A percentile compares a stretch with the other conserved stretches of the same genome.
Conservation (phyloP, 1,284 basidiomycete species). For the Melampsora americana region DNA sequence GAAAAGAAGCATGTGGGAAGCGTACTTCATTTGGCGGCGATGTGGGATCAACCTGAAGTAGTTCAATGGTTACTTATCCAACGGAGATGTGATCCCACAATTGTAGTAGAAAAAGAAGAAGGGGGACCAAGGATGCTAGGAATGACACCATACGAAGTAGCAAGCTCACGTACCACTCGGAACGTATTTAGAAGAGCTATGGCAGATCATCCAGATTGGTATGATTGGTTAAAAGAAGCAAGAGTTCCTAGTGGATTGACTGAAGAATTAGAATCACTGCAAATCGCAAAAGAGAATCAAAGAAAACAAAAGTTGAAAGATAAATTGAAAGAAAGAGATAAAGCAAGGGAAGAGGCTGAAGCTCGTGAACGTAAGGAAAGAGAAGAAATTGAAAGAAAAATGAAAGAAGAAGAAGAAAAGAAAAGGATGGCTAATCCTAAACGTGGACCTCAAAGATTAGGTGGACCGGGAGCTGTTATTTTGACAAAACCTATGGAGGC, state of each 20-base stretch:
- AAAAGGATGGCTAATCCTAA: not conserved
- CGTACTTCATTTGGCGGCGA: slow-evolving; percentile 73
- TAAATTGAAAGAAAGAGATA: slow-evolving; percentile 28
- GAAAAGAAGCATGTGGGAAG: slow-evolving; percentile 58
- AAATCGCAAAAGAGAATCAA: slow-evolving; percentile 15
- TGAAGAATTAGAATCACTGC: slow-evolving; percentile 70
- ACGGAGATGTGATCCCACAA: slow-evolving; percentile 75
- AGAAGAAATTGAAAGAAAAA: not conserved
- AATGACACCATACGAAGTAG: slow-evolving; percentile 81
- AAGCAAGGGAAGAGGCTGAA: not conserved
- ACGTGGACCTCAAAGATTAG: slow-evolving; percentile 7
- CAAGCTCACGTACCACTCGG: slow-evolving; percentile 67
- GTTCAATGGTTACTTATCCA: slow-evolving; percentile 76
- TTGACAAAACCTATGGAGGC: not conserved
- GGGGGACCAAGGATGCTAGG: slow-evolving; percentile 31
- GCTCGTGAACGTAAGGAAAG: not conserved
- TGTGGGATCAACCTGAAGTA: slow-evolving; percentile 72
- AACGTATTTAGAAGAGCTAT: slow-evolving; percentile 85
- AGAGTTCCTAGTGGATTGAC: slow-evolving; percentile 78
- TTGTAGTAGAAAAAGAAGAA: slow-evolving; percentile 57
- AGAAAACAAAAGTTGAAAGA: slow-evolving; percentile 32
- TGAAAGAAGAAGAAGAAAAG: slow-evolving; percentile 1
- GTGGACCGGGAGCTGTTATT: not conserved
- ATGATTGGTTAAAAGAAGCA: slow-evolving; percentile 81
- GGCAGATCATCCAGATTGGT: slow-evolving; percentile 74